A percentile compares a stretch with the other conserved stretches of the same genome.
These are phyloP conservation scores for Manihot esculenta DNA, from an alignment of 441 rosid genomes.

Conservation along the genomic window DNA sequence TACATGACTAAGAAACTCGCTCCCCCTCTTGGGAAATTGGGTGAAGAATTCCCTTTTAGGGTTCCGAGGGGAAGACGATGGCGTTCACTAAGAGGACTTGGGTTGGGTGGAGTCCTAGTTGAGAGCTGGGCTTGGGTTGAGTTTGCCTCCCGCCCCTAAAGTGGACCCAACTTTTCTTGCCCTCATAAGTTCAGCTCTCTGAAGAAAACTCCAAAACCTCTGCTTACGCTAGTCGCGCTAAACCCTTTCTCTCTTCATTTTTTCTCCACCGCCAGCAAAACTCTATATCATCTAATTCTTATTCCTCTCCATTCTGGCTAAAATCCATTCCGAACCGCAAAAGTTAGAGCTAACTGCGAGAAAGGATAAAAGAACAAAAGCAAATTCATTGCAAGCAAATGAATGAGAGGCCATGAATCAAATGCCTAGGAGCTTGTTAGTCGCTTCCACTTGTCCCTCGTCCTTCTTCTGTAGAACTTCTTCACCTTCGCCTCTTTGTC, in stretches of 20 bases:
- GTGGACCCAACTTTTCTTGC: too few relatives aligned
- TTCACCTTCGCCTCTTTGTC: conserved; percentile 22
- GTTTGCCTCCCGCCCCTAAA: too few relatives aligned
- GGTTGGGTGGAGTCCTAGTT: too few relatives aligned
- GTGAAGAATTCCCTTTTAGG: too few relatives aligned
- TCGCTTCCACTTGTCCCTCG: conserved; percentile 28
- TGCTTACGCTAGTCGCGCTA: background rate
- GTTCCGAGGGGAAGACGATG: too few relatives aligned
- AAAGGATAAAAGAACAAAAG: background rate
- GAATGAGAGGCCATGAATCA: conserved; percentile 3
- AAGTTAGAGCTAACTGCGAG: background rate
- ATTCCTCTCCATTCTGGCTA: background rate
- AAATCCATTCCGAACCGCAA: background rate
- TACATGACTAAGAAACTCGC: too few relatives aligned
- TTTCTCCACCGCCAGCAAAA: background rate
- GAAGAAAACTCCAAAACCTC: background rate
- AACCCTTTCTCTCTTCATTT: background rate
- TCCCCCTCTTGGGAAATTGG: too few relatives aligned
- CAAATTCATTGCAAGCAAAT: background rate
- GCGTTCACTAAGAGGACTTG: too few relatives aligned
- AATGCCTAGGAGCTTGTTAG: conserved; percentile 38
- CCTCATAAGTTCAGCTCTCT: too few relatives aligned
- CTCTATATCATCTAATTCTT: background rate
- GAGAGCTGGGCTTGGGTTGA: too few relatives aligned
- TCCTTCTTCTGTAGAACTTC: conserved; percentile 7